A percentile compares a stretch with the other conserved stretches of the same genome.
Evolutionary conservation across 1,139 yeast genomes (phyloP).

Genomic region (Lodderomyces margitis): DNA sequence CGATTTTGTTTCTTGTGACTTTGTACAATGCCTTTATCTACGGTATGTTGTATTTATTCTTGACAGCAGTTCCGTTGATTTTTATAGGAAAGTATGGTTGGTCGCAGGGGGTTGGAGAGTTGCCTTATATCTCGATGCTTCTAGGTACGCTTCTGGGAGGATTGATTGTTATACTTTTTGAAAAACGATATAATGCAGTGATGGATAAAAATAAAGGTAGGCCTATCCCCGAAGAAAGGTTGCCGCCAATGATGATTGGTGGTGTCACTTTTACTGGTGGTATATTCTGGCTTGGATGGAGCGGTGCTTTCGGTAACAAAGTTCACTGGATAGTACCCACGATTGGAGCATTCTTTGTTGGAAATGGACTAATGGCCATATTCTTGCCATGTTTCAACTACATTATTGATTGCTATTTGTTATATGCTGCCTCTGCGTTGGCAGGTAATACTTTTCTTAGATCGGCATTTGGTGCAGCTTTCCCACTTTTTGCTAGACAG

Average conservation of each 20-base stretch:
- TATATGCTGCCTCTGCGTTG: constrained; percentile 85
- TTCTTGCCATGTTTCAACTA: constrained; percentile 79
- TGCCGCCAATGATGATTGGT: constrained; percentile 73
- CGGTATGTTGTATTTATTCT: constrained; percentile 73
- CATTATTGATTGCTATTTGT: constrained; percentile 73
- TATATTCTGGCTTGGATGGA: constrained; percentile 82
- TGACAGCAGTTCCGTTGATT: constrained; percentile 78
- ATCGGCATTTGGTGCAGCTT: constrained; percentile 54
- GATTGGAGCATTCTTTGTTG: constrained; percentile 66
- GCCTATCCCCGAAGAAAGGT: constrained; percentile 76
- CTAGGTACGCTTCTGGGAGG: constrained; percentile 67
- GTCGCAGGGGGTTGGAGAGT: constrained; percentile 51
- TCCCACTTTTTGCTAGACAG: constrained; percentile 53
- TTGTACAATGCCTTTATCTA: constrained; percentile 81
- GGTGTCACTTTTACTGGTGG: constrained; percentile 71
- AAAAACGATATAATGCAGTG: constrained; percentile 22
- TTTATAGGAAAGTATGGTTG: constrained; percentile 62
- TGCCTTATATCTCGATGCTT: constrained; percentile 61
- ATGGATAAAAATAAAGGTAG: constrained; percentile 49
- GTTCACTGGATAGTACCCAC: constrained; percentile 90
- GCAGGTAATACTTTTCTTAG: constrained; percentile 83
- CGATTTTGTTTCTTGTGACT: constrained; percentile 65
- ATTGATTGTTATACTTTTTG: constrained; percentile 26
- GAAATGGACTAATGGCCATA: constrained; percentile 71
- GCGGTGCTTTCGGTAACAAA: constrained; percentile 65